Evolutionary conservation across 495 filamentous ascomycete species (phyloP).

Genomic region (Xylaria flabelliformis): DNA sequence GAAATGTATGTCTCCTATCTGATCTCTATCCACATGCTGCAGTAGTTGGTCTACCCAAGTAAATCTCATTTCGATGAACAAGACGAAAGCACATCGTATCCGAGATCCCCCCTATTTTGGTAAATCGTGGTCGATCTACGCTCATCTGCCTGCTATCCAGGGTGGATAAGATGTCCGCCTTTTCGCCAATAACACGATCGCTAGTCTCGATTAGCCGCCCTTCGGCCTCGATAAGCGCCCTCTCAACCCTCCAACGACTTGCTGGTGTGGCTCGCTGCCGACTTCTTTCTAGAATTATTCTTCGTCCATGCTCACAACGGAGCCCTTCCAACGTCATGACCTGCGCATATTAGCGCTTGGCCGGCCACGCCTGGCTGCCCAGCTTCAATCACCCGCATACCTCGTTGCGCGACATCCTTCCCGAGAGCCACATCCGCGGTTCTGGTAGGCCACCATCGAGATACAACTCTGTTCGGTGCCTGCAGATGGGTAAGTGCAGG

Average conservation of each 20-base stretch:
- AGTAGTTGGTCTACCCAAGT: background rate
- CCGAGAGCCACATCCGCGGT: constrained; percentile 22
- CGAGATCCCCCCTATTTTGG: background rate
- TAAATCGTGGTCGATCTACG: background rate
- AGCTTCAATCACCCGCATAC: constrained; percentile 10
- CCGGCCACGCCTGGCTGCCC: constrained; percentile 6
- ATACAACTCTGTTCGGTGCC: constrained; percentile 20
- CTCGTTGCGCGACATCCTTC: constrained; percentile 15
- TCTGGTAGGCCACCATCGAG: constrained; percentile 19
- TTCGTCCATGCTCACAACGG: constrained; percentile 26
- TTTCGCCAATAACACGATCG: constrained; percentile 19
- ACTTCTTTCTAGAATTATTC: constrained; percentile 39
- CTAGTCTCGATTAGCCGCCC: constrained; percentile 38
- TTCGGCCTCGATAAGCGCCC: constrained; percentile 35
- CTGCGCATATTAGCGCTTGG: constrained; percentile 18
- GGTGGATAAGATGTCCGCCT: background rate
- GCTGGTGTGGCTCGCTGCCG: constrained; percentile 22
- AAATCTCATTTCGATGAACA: background rate
- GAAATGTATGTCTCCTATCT: background rate
- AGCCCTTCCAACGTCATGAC: constrained; percentile 22
- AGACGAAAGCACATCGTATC: background rate
- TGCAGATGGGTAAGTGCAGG: constrained; percentile 10
- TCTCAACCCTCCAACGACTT: constrained; percentile 25
- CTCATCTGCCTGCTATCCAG: background rate
- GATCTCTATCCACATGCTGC: background rate